Base-by-base conservation (phyloP, 345 rosid genomes). In the Nephelium lappaceum region DNA sequence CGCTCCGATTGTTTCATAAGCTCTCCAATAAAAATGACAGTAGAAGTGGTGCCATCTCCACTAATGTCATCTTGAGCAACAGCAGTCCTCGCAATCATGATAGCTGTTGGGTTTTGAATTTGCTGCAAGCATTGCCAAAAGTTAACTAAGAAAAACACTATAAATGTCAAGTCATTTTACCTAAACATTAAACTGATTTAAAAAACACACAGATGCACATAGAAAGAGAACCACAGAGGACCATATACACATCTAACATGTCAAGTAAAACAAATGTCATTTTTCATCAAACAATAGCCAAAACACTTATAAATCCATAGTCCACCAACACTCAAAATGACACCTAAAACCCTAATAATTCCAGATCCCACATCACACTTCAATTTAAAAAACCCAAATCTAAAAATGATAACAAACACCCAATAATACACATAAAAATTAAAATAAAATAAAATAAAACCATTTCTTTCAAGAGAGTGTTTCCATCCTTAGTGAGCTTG, bases 51-150 rank as follows among this genome's bases (percentile, higher is more conserved):
- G 78, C 99, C 99, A 79, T 95, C 99, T 25, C 99, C 99, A 63
- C 97, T 95, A 6, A 91, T 92, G 79, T 93, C 98, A 81, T 95
- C 99, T 85, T 95, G 99, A 5, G 99, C 99, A 86, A 95, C 97
- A 74, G 99, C 99, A 9, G 99, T 94, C 86, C 99, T 91, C 0
- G 98, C 99, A 83, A 93, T 95, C 99, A 95, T 93, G 66, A 95
- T 91, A n/a, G 99, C 98, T 0, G 99, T 93, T 11, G 99, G 98
- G 63, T 89, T 95, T 87, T 95, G 99, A 75, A 96, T 96, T 94
- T 96, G 99, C 99, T 96, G 88, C 83, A 87, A 78, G 65, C 69
- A 77, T 69, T 47, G 71, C 77, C 72, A 64, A 81, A 65, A n/a
- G 75, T 69, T 41, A 81, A 45, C 43, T 67, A 77, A 31, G 74